Evolutionary conservation across 2,329 filamentous ascomycete species (phyloP).

Genomic region (Fusarium nematophilum): DNA sequence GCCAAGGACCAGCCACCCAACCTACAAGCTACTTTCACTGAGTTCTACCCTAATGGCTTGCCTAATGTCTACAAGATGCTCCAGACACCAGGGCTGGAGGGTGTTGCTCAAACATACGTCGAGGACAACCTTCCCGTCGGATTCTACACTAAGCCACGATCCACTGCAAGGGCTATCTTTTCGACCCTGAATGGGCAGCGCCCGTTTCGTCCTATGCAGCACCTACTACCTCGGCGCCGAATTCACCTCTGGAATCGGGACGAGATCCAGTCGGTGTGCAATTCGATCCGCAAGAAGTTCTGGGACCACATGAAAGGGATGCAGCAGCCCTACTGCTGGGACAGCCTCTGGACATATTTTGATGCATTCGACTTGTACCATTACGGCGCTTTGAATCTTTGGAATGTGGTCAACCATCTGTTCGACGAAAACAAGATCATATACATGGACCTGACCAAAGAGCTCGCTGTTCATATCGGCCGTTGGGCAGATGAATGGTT

Average conservation of each 20-base stretch:
- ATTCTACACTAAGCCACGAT: slow-evolving; percentile 52
- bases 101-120: slow-evolving; percentile 46
- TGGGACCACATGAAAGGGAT: slow-evolving; percentile 52
- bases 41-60: slow-evolving; percentile 52
- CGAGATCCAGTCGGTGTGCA: slow-evolving; percentile 54
- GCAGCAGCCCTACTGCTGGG: slow-evolving; percentile 47
- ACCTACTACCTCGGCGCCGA: slow-evolving; percentile 43
- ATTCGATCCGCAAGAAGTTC: slow-evolving; percentile 51
- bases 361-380: slow-evolving; percentile 60
- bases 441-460: slow-evolving; percentile 39
- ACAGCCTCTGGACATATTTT: slow-evolving; percentile 60
- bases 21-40: slow-evolving; percentile 42
- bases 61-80: slow-evolving; percentile 51
- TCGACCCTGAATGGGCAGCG: slow-evolving; percentile 51
- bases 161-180: slow-evolving; percentile 50
- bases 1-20: slow-evolving; percentile 39
- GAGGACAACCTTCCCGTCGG: slow-evolving; percentile 51
- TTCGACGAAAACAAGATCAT: slow-evolving; percentile 54
- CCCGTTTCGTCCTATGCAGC: slow-evolving; percentile 45
- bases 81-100: slow-evolving; percentile 35
- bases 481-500: slow-evolving; percentile 54
- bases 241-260: slow-evolving; percentile 53
- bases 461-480: slow-evolving; percentile 45
- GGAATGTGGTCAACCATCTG: slow-evolving; percentile 57
- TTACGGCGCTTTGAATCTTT: slow-evolving; percentile 61